Evolutionary conservation across 257 asterid species (phyloP).

Genomic region (Phtheirospermum japonicum): DNA sequence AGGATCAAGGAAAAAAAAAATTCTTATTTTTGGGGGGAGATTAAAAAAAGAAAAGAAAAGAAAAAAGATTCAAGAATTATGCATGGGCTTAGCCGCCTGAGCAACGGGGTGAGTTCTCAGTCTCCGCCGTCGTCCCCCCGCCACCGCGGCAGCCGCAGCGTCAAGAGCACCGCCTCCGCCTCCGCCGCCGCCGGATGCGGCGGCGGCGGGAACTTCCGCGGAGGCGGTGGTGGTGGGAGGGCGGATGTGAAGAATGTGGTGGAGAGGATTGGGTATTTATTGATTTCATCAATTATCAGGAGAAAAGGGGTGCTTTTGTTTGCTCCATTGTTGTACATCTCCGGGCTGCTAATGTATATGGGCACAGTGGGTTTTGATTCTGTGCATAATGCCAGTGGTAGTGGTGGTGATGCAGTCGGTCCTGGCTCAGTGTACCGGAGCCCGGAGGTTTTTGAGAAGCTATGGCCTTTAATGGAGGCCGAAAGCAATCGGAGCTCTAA

Average conservation of each 20-base stretch:
- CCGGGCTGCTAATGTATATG: slow-evolving; percentile 93
- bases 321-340: slow-evolving; percentile 87
- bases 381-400: slow-evolving; percentile 32
- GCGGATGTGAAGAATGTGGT: slow-evolving; percentile 57
- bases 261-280: slow-evolving; percentile 66
- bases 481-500: slow-evolving; percentile 71
- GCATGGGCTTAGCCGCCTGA: slow-evolving; percentile 97
- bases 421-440: slow-evolving; percentile 88
- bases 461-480: slow-evolving; percentile 92
- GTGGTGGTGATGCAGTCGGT: slow-evolving; percentile 42
- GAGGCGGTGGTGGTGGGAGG: slow-evolving; percentile 42
- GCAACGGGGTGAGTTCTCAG: slow-evolving; percentile 64
- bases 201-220: slow-evolving; percentile 43
- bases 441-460: slow-evolving; percentile 86
- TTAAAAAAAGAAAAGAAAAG: neutral
- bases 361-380: slow-evolving; percentile 68
- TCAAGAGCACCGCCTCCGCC: slow-evolving; percentile 35
- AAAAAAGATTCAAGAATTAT: slow-evolving; percentile 40
- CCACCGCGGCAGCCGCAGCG: slow-evolving; percentile 52
- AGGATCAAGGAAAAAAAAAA: slow-evolving; percentile 23
- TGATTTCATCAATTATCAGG: slow-evolving; percentile 68
- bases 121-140: slow-evolving; percentile 92
- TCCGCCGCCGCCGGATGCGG: slow-evolving; percentile 26
- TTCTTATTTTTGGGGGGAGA: too few species aligned
- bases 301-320: slow-evolving; percentile 83